These are phyloP conservation scores for Rubroboletus pulcherrimus DNA, from an alignment of 768 basidiomycete genomes.

Conservation along the genomic window DNA sequence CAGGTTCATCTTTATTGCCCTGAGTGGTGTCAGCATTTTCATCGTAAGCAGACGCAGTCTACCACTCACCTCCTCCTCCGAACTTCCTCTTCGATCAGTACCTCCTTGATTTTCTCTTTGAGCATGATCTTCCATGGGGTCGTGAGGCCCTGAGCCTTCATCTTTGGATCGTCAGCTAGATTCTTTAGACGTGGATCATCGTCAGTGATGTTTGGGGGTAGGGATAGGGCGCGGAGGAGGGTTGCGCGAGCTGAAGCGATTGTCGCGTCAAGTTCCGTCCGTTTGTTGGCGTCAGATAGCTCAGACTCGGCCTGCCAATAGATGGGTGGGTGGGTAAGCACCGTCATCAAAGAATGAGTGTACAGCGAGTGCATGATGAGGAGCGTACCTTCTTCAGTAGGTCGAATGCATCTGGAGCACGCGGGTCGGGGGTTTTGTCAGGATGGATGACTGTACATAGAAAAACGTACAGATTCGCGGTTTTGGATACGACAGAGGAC, in stretches of 20 bases:
- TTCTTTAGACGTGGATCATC: constrained; percentile 54
- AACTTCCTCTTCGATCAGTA: constrained; percentile 89
- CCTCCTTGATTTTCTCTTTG: constrained; percentile 70
- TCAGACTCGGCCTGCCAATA: constrained; percentile 73
- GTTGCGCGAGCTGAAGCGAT: constrained; percentile 70
- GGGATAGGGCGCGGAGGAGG: constrained; percentile 57
- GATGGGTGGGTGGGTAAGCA: not conserved
- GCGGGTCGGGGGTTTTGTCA: constrained; percentile 88
- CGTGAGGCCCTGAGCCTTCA: constrained; percentile 27
- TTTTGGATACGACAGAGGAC: not conserved
- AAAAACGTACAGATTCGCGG: constrained; percentile 38
- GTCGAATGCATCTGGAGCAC: constrained; percentile 91
- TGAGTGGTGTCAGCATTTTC: constrained; percentile 28
- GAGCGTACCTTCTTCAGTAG: constrained; percentile 78
- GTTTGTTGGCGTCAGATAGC: constrained; percentile 71
- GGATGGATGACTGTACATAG: constrained; percentile 85
- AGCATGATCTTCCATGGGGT: constrained; percentile 70
- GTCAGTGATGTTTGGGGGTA: constrained; percentile 58
- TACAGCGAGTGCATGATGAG: not conserved
- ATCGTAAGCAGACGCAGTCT: not conserved
- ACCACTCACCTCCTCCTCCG: constrained; percentile 70
- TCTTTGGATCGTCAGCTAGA: constrained; percentile 38
- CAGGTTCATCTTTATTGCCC: constrained; percentile 85
- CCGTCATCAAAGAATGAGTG: not conserved
- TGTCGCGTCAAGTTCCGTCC: constrained; percentile 77